These are phyloP conservation scores for Athelia psychrophila DNA, from an alignment of 1,284 basidiomycete species.

Conservation along the genomic window DNA sequence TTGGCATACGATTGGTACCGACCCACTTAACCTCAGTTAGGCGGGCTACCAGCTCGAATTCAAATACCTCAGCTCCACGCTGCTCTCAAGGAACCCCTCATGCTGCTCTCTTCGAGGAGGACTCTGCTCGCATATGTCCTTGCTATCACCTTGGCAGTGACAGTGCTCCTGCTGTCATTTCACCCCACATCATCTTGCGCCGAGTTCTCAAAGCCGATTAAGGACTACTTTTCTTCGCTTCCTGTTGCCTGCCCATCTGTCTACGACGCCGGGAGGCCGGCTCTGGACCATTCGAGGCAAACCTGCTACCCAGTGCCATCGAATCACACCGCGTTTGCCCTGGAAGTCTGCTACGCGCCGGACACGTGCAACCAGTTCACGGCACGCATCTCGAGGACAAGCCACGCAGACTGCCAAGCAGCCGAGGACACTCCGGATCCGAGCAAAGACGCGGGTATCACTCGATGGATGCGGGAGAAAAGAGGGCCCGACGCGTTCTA, in stretches of 20 bases:
- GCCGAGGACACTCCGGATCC: neutral
- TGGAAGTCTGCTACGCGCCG: neutral
- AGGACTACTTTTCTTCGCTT: neutral
- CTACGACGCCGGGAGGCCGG: neutral
- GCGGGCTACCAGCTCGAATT: too few species aligned
- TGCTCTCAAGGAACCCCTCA: too few species aligned
- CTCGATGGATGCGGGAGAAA: neutral
- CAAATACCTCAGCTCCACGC: too few species aligned
- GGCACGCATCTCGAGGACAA: neutral
- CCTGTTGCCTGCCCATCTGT: neutral
- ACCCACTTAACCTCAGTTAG: too few species aligned
- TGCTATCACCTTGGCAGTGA: too few species aligned
- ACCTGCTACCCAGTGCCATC: neutral
- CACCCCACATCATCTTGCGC: too few species aligned
- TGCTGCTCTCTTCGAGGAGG: too few species aligned
- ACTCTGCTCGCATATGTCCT: too few species aligned
- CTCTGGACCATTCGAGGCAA: neutral
- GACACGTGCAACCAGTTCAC: neutral
- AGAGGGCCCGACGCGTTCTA: slow-evolving; percentile 6
- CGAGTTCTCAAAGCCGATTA: too few species aligned
- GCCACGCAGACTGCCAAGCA: neutral
- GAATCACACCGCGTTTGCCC: neutral
- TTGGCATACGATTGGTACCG: too few species aligned
- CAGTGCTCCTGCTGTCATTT: too few species aligned
- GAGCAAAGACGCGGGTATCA: neutral